These are phyloP conservation scores for Globisporangium uncinulatum DNA, from an alignment of 352 stramenopile species.

Conservation along the genomic window DNA sequence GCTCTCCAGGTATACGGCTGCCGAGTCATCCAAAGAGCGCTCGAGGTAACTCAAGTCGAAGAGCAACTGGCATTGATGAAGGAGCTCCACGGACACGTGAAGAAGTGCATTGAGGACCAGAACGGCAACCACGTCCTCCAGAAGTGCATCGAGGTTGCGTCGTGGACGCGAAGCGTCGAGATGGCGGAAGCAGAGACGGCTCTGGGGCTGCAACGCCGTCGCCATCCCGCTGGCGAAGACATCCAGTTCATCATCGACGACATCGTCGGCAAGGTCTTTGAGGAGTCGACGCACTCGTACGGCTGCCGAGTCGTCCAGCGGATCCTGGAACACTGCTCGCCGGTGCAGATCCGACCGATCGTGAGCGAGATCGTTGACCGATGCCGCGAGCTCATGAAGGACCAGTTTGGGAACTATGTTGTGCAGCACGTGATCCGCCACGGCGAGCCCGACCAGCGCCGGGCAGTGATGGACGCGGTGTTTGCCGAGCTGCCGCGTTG, in stretches of 20 bases:
- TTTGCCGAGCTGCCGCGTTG: constrained; percentile 86
- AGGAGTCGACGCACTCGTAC: constrained; percentile 96
- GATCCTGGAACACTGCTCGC: constrained; percentile 94
- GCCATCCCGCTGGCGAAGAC: constrained; percentile 67
- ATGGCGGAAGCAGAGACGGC: constrained; percentile 14
- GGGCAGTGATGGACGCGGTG: constrained; percentile 82
- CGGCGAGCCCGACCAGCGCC: constrained; percentile 77
- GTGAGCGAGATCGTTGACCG: constrained; percentile 92
- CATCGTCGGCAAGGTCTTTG: constrained; percentile 89
- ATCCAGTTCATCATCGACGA: constrained; percentile 98
- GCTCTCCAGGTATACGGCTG: constrained; percentile 96
- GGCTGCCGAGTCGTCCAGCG: constrained; percentile 97
- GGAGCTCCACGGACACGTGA: constrained; percentile 74
- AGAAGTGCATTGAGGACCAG: constrained; percentile 96
- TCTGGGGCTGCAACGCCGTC: neutral
- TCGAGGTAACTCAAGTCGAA: constrained; percentile 68
- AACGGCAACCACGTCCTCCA: constrained; percentile 99
- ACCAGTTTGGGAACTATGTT: constrained; percentile 99
- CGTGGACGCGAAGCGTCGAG: constrained; percentile 35
- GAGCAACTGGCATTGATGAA: constrained; percentile 75
- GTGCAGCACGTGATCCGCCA: constrained; percentile 98
- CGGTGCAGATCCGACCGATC: constrained; percentile 88
- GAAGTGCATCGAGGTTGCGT: constrained; percentile 95
- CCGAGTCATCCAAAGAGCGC: constrained; percentile 94
- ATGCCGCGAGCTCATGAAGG: constrained; percentile 84